Conservation (phyloP, 2,329 filamentous ascomycete genomes). For the Venturia aucupariae region DNA sequence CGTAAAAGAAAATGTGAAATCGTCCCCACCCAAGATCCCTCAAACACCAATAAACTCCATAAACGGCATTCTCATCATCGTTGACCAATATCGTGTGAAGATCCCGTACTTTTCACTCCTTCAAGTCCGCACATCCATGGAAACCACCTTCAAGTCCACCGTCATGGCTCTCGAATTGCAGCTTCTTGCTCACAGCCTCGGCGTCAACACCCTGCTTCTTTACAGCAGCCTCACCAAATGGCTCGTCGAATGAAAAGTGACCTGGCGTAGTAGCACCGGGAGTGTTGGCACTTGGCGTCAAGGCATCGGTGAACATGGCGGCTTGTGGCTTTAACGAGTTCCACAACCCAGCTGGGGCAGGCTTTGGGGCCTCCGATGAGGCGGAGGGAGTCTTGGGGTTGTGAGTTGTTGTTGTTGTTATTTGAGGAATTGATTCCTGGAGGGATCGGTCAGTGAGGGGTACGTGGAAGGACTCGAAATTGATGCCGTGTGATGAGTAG, state of each 20-base stretch:
- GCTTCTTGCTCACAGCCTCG: background rate
- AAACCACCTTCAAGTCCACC: constrained; percentile 6
- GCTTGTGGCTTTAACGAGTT: background rate
- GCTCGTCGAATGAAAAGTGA: constrained; percentile 7
- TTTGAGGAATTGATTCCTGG: background rate
- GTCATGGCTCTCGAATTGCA: background rate
- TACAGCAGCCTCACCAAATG: background rate
- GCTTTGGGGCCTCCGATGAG: background rate
- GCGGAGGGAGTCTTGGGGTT: background rate
- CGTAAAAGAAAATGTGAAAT: background rate
- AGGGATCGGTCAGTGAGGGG: background rate
- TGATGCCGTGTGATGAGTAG: background rate
- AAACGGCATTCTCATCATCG: background rate
- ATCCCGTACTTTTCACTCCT: no score
- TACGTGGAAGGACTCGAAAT: background rate
- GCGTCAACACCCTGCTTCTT: background rate
- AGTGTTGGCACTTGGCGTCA: background rate
- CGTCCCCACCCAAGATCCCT: background rate
- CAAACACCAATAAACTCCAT: background rate
- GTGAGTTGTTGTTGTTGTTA: constrained; percentile 1
- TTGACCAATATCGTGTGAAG: no score
- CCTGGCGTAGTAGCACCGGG: constrained; percentile 1
- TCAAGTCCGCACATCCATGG: background rate
- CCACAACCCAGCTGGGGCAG: background rate
- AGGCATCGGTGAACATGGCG: background rate